phyloP scores from a whole-genome alignment of 2,329 filamentous ascomycete species.

The Penicillium expansum region DNA sequence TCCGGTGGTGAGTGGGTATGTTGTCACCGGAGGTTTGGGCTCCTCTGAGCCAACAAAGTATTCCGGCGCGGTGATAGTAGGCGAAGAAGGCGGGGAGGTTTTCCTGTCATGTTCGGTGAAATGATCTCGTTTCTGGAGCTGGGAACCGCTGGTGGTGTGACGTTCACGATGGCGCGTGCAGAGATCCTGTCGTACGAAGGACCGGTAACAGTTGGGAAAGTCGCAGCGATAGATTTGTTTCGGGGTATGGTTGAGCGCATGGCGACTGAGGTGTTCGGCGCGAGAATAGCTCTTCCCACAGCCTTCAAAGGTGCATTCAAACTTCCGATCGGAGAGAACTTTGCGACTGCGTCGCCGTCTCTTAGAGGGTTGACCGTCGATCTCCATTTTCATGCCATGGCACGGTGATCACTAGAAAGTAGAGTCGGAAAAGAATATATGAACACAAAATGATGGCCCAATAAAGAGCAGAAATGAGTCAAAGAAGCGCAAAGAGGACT shows the following conservation, averaged over 20 bases:
- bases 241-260: slow-evolving; percentile 73
- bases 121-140: slow-evolving; percentile 50
- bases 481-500: neutral
- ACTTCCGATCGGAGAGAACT: slow-evolving; percentile 52
- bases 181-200: slow-evolving; percentile 90
- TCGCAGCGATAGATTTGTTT: slow-evolving; percentile 95
- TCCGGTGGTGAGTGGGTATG: slow-evolving; percentile 21
- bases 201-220: slow-evolving; percentile 82
- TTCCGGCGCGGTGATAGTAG: slow-evolving; percentile 20
- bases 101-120: slow-evolving; percentile 32
- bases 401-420: neutral
- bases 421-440: neutral
- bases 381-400: slow-evolving; percentile 14
- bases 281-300: slow-evolving; percentile 96
- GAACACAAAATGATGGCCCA: neutral
- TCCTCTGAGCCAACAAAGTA: slow-evolving; percentile 18
- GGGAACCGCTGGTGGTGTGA: slow-evolving; percentile 64
- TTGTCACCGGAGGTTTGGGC: slow-evolving; percentile 17
- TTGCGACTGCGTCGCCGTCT: slow-evolving; percentile 48
- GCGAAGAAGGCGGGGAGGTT: slow-evolving; percentile 22
- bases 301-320: slow-evolving; percentile 77
- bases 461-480: neutral
- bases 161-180: slow-evolving; percentile 81
- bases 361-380: slow-evolving; percentile 31
- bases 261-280: slow-evolving; percentile 93